phyloP scores from a whole-genome alignment of 2,329 filamentous ascomycete genomes.

The Colletotrichum magnum region DNA sequence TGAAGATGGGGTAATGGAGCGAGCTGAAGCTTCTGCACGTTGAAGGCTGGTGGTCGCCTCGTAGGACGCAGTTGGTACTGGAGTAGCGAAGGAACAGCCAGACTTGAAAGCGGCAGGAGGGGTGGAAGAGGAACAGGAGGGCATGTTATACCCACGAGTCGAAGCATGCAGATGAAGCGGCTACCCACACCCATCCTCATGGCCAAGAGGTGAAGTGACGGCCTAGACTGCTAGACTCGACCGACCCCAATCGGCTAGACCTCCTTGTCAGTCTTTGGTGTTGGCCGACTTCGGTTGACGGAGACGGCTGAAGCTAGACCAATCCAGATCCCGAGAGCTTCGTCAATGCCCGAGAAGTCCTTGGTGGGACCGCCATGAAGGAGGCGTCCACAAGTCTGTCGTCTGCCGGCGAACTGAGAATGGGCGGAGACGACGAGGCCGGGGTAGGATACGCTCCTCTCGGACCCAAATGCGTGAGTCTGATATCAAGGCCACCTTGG shows the following conservation, averaged over 20 bases:
- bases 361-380: constrained; percentile 13
- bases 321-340: constrained; percentile 12
- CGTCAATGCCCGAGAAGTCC: not conserved
- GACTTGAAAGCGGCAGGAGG: not conserved
- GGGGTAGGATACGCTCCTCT: constrained; percentile 22
- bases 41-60: constrained; percentile 1
- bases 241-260: constrained; percentile 13
- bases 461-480: constrained; percentile 12
- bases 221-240: constrained; percentile 5
- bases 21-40: constrained; percentile 18
- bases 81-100: constrained; percentile 8
- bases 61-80: constrained; percentile 1
- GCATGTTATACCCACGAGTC: constrained; percentile 22
- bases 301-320: constrained; percentile 34
- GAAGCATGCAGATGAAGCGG: constrained; percentile 1
- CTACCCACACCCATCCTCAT: constrained; percentile 1
- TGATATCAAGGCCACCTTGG: constrained; percentile 30
- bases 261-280: constrained; percentile 10
- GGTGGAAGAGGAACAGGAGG: not conserved
- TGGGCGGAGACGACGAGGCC: constrained; percentile 17
- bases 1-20: not conserved
- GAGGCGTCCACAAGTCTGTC: constrained; percentile 20
- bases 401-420: constrained; percentile 16
- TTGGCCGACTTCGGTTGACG: constrained; percentile 25
- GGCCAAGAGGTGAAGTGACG: not conserved